Conservation (phyloP, 768 basidiomycete genomes). For the Chalciporus pseudorubinellus region DNA sequence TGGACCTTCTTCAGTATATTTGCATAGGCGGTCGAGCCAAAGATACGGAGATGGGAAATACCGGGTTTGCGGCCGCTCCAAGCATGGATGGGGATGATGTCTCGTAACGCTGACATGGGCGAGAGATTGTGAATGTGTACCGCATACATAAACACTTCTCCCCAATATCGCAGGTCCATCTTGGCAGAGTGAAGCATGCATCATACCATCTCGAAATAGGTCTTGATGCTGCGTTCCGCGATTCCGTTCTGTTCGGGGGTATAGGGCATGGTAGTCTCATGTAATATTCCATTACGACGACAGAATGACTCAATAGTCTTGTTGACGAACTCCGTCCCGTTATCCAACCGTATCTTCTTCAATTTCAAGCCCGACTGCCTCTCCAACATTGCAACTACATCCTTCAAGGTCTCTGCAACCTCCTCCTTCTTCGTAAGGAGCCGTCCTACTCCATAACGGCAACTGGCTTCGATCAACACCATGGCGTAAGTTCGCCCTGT, state of each 20-base stretch:
- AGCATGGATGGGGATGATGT: constrained; percentile 16
- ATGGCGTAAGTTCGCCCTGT: constrained; percentile 3
- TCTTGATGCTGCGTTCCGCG: too few relatives aligned
- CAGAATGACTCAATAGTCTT: constrained; percentile 2
- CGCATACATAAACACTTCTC: constrained; percentile 9
- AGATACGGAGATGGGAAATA: constrained; percentile 30
- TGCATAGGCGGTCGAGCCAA: constrained; percentile 32
- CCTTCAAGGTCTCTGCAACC: constrained; percentile 6
- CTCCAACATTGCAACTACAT: constrained; percentile 3
- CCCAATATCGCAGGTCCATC: too few relatives aligned
- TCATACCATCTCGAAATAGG: too few relatives aligned
- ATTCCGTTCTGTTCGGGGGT: constrained; percentile 31
- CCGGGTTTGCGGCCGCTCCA: constrained; percentile 24
- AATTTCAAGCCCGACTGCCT: not conserved
- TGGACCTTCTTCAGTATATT: constrained; percentile 26
- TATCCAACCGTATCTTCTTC: constrained; percentile 7
- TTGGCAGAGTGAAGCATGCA: too few relatives aligned
- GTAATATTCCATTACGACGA: constrained; percentile 5
- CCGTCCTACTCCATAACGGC: constrained; percentile 4
- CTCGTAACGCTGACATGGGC: constrained; percentile 13
- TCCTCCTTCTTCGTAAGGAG: constrained; percentile 12
- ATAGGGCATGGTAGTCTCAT: constrained; percentile 12
- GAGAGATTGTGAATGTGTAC: constrained; percentile 15
- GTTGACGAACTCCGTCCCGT: constrained; percentile 12
- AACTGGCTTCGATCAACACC: constrained; percentile 8